Evolutionary conservation across 305 asterid genomes (phyloP), one percentile per base, ranked within the genome.

Genomic region (Ajuga reptans): DNA sequence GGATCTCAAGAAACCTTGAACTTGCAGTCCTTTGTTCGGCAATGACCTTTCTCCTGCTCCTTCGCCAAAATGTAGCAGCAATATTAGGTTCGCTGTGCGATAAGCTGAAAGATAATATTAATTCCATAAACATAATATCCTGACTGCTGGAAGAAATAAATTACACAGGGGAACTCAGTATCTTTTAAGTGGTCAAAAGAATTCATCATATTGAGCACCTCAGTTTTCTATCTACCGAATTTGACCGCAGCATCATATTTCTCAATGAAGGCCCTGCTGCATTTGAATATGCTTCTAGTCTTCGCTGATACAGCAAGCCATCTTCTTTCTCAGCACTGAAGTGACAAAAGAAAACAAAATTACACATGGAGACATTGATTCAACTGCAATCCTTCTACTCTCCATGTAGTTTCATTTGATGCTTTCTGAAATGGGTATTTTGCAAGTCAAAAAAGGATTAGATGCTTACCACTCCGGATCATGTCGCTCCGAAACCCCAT

Each of bases 1-100:
- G 73, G 72, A 53, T 61, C 72, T 68, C 43, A 66, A 76, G 52
- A 62, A 73, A 94, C 99, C 99, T 94, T 80, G 99, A 91, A 78
- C 97, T 87, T 64, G 99, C 96, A 75, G 99, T 91, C 84, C 96
- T 82, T 70, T 82, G 91, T 81, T 91, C 98, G 42, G 91, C 84
- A 80, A 88, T 87, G 65, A 73, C 92, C 80, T 91, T 87, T 77
- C 94, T 87, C 83, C 90, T 80, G 86, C 98, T 86, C 87, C 96
- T 87, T 75, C 95, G 86, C 98, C 99, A 94, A 84, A 91, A 84
- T 47, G 86, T 78, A 71, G 92, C 85, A 47, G 96, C 97, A 64
- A 91, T 84, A 72, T 86, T 86, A 37, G 98, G 96, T 72, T 86
- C 99, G 73, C 97, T 89, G 74, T 86, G 92, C 41, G 93, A 92